Evolutionary conservation across 129 eudicot genomes (phyloP).

Genomic region (Ambrosia trifida): DNA sequence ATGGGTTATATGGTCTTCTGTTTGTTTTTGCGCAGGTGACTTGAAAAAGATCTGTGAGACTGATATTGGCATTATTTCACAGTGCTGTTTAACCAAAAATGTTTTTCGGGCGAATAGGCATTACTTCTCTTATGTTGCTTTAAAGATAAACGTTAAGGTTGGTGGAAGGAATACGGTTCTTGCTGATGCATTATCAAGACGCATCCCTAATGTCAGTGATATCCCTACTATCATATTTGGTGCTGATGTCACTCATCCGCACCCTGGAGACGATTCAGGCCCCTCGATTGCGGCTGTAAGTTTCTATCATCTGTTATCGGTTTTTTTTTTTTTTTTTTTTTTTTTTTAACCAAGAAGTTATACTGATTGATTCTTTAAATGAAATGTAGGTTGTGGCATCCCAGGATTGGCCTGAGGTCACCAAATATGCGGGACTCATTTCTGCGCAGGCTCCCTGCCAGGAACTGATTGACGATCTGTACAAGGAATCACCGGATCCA

Average conservation of each 20-base stretch:
- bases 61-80: constrained; percentile 91
- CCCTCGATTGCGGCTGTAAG: constrained; percentile 98
- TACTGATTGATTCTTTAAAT: not conserved
- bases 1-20: not conserved
- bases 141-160: constrained; percentile 90
- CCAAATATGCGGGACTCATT: constrained; percentile 87
- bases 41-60: constrained; percentile 93
- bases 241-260: constrained; percentile 99
- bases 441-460: constrained; percentile 93
- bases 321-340: not conserved
- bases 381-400: constrained; percentile 80
- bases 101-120: constrained; percentile 80
- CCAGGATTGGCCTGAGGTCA: constrained; percentile 94
- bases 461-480: constrained; percentile 85
- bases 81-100: constrained; percentile 86
- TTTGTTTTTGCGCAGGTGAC: constrained; percentile 50
- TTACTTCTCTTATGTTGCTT: constrained; percentile 82
- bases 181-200: constrained; percentile 77
- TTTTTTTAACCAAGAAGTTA: not conserved
- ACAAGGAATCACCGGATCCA: constrained; percentile 80
- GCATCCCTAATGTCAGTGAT: constrained; percentile 87
- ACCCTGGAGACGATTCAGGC: constrained; percentile 95
- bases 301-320: not conserved
- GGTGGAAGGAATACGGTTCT: constrained; percentile 97
- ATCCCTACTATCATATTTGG: constrained; percentile 91